Evolutionary conservation across 441 rosid species (phyloP), one percentile per base, ranked within the genome.

Genomic region (Macaranga tanarius): DNA sequence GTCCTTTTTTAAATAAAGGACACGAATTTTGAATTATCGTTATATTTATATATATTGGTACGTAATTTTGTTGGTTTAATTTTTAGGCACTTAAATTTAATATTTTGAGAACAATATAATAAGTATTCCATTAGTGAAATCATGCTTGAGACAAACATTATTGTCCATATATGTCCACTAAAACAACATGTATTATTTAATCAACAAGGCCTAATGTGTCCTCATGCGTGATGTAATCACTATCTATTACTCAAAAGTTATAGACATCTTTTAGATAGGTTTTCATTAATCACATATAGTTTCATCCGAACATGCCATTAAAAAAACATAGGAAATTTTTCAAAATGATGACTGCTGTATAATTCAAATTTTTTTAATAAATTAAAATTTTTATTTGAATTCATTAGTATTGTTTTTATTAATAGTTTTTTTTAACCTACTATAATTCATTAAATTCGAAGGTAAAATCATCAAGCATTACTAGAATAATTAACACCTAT

Each of bases 191-290:
- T 40, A 54, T 55, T 40, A 17, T 63, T 71, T 60, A 67, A 73
- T 44, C 15, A 55, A 17, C 19, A 15, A 26, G n/a, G 44, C 25
- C 38, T 69, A 71, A 66, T 65, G 52, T 25, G 52, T 25, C 48
- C 61, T 65, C 70, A 57, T 69, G 72, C 62, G 28, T 58, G 54
- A 74, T 34, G 72, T 42, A 67, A 23, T 67, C 62, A 42, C 58
- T 63, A 10, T 7, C 15, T 67, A 28, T 31, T 4, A n/a, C 22
- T 67, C 56, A 10, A 31, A 10, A 42, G 25, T 25, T 50, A 31
- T 65, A 26, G 58, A 45, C 17, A 20, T 19, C 17, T 22, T 22
- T 0, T 22, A 22, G 54, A 38, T 31, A 1, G 3, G 38, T 31
- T 28, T 9, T 50, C 58, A 8, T 51, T 26, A 64, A 44, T 45